These are phyloP conservation scores for Paraphaeosphaeria sporulosa DNA, from an alignment of 2,329 filamentous ascomycete species.

Conservation along the genomic window DNA sequence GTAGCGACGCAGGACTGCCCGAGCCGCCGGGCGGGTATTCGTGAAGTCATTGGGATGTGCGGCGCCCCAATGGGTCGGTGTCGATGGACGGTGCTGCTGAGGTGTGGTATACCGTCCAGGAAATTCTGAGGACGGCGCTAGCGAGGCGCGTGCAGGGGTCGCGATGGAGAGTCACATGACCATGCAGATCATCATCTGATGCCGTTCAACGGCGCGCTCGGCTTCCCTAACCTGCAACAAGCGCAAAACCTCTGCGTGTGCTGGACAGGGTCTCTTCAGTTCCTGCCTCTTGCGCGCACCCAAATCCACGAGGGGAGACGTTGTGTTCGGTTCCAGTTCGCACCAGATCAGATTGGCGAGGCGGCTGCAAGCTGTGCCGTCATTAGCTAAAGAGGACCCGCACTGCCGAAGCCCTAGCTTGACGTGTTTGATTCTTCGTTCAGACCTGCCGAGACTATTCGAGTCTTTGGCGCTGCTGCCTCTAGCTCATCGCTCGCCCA, in stretches of 20 bases:
- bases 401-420: conserved; percentile 17
- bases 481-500: conserved; percentile 14
- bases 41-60: conserved; percentile 66
- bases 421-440: conserved; percentile 19
- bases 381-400: conserved; percentile 17
- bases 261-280: not conserved
- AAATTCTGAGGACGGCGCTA: conserved; percentile 31
- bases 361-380: conserved; percentile 18
- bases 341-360: conserved; percentile 19
- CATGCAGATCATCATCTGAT: conserved; percentile 14
- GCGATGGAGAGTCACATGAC: conserved; percentile 10
- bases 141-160: conserved; percentile 21
- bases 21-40: conserved; percentile 69
- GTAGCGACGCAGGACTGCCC: conserved; percentile 62
- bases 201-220: conserved; percentile 3
- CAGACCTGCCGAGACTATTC: conserved; percentile 17
- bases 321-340: not conserved
- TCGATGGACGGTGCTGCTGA: conserved; percentile 24
- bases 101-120: conserved; percentile 15
- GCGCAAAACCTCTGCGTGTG: conserved; percentile 4
- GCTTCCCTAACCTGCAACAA: conserved; percentile 7
- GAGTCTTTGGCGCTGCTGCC: conserved; percentile 7
- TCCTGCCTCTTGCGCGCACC: not conserved
- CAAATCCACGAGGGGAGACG: not conserved
- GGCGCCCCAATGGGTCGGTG: conserved; percentile 32